Base-by-base conservation (phyloP, 1,284 basidiomycete species). In the Moesziomyces sp. region DNA sequence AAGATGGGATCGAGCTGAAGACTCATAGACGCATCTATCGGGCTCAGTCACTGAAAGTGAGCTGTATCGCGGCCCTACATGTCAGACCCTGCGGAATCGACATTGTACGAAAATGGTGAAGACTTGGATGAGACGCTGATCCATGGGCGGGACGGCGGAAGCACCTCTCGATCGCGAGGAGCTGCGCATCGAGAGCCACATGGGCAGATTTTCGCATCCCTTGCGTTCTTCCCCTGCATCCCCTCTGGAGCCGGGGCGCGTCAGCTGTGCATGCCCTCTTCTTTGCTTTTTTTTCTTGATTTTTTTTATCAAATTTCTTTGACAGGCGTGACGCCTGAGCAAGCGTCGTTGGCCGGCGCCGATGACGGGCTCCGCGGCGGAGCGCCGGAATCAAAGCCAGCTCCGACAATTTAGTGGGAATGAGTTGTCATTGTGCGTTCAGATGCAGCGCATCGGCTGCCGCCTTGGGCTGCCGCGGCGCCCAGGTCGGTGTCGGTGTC, bases 131-230 rank as follows among this genome's bases (percentile, higher is more conserved):
- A 34, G 30, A 34, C 11, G 30, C 11, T 11, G 30, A 34, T 34
- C 30, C 30, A 3, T 3, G 4, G 30, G 30, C 9, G 30, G 13
- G 4, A 34, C 2, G 38, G 16, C 38, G 18, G 16, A 64, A 58
- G 62, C 56, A 58, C 47, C 46, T 58, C 50, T 9, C 62, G 62
- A 65, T 65, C 62, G 62, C 62, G 56, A 65, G 30, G 24, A 16
- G n/a, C 26, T 13, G 30, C 3, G 10, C 30, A 34, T 34, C 30
- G 13, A 13, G 30, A 34, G 30, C 30, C 30, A 34, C 30, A 34
- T 34, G 30, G 30, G 30, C 30, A 34, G 30, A 11, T 13, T 34
- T 16, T 46, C 60, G 54, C 57, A 44, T 46, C 56, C 54, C 51
- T 47, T 46, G 14, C 19, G 40, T 23, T 44, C 34, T 14, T 18